Conservation (phyloP, 2,329 filamentous ascomycete genomes). For the Claviceps monticola region DNA sequence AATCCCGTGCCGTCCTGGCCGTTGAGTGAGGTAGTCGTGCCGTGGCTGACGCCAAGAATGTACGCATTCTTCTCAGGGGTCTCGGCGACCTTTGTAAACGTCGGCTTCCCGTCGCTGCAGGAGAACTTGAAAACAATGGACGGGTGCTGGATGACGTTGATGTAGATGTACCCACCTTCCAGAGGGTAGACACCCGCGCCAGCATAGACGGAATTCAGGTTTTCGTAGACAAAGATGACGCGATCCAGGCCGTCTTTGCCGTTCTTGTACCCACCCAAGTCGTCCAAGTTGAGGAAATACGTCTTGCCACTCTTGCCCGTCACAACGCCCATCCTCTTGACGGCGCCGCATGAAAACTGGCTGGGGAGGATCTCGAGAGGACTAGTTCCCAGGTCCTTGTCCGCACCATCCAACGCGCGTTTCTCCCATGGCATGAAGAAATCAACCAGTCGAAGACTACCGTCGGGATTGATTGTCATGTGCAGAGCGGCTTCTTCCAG, state of each 20-base stretch:
- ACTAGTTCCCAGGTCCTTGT: conserved; percentile 35
- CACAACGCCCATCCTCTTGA: conserved; percentile 33
- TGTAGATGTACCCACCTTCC: conserved; percentile 35
- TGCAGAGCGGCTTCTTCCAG: conserved; percentile 32
- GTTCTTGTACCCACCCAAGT: conserved; percentile 26
- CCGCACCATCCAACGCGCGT: conserved; percentile 31
- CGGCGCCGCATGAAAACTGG: conserved; percentile 28
- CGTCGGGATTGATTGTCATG: conserved; percentile 26
- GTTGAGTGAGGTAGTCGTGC: conserved; percentile 40
- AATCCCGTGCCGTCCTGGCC: conserved; percentile 40
- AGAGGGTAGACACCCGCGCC: conserved; percentile 33
- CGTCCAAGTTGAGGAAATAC: conserved; percentile 28
- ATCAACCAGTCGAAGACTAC: conserved; percentile 30
- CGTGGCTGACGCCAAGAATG: conserved; percentile 41
- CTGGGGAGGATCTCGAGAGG: conserved; percentile 28
- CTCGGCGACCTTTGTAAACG: conserved; percentile 39
- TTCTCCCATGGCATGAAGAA: conserved; percentile 44
- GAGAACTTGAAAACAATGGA: conserved; percentile 45
- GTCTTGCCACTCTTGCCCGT: conserved; percentile 38
- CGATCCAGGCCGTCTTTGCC: conserved; percentile 23
- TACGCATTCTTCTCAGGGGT: conserved; percentile 35
- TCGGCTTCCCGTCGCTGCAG: conserved; percentile 34
- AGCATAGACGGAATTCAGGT: conserved; percentile 31
- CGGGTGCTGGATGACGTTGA: conserved; percentile 37
- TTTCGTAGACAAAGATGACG: conserved; percentile 30